Conservation (phyloP, 495 filamentous ascomycete species). For the Parachaetomium inaequale region DNA sequence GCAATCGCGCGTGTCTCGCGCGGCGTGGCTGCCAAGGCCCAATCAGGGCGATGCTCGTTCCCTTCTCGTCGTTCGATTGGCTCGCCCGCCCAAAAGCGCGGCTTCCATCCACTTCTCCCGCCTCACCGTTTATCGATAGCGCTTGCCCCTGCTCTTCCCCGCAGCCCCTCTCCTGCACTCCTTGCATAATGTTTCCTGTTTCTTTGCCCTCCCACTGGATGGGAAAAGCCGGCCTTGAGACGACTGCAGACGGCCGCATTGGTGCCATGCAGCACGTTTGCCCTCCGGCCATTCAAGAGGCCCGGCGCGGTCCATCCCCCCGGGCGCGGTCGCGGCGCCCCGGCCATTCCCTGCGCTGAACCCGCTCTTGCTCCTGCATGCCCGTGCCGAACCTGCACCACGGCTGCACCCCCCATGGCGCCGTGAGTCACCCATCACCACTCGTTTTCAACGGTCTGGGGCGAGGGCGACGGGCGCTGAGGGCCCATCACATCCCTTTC, state of each 20-base stretch:
- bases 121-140: conserved; percentile 34
- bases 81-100: not conserved
- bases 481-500: not conserved
- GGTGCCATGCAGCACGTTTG: conserved; percentile 24
- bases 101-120: not conserved
- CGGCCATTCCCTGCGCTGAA: conserved; percentile 1
- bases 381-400: conserved; percentile 19
- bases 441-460: conserved; percentile 26
- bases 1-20: conserved; percentile 27
- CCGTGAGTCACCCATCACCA: conserved; percentile 33
- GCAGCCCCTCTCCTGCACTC: conserved; percentile 15
- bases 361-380: conserved; percentile 22
- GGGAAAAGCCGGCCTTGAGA: conserved; percentile 24
- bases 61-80: not conserved
- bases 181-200: conserved; percentile 21
- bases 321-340: conserved; percentile 24
- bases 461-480: conserved; percentile 17
- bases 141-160: conserved; percentile 22
- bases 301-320: conserved; percentile 30
- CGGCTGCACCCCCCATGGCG: conserved; percentile 19
- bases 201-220: conserved; percentile 26
- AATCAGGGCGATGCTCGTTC: not conserved
- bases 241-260: conserved; percentile 28
- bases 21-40: conserved; percentile 20
- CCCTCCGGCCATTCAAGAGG: conserved; percentile 25